Base-by-base conservation (phyloP, 331 rosid species). In the Acacia concinna region DNA sequence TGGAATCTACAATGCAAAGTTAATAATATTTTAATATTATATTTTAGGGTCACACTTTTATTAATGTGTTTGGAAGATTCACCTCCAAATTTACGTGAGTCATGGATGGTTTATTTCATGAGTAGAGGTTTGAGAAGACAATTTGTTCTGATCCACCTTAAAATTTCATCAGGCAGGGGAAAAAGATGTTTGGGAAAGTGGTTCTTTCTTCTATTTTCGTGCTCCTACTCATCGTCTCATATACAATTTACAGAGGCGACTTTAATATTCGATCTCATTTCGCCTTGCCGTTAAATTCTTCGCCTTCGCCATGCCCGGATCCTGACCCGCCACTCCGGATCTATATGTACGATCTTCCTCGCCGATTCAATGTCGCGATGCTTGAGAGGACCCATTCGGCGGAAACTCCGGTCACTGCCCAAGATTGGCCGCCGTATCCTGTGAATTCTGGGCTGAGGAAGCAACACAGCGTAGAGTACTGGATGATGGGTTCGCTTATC, bases 291-390 rank as follows among this genome's bases (percentile, higher is more conserved):
- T 71, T 80, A 6, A 82, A 86, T 30, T 25, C 56, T 41, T 25
- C 52, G 38, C 66, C 89, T 23, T 71, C 72, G 34, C 80, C 78
- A 6, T 86, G 97, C 51, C 20, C 31, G 9, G 57, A 76, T 3
- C 63, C 87, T 78, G 70, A 83, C 60, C 75, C 86, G 40, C 90
- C 94, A 31, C 89, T 93, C n/a, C 83, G 84, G 1, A 90, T 93
- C 62, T 96, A 69, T 88, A 91, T 93, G 99, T 96, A 96, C 86
- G 92, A 96, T 86, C 97, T 96, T n/a, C 98, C 99, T 4, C 94
- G 93, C 73, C 93, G 98, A 20, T 96, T 93, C 89, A 96, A 96
- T 66, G 92, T 96, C 32, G 97, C 82, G 13, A 91, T 96, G 87
- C 79, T 96, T 9, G 78, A 85, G 54, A 92, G 85, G 81, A 84